Conservation (phyloP, 1,139 yeast species). For the Taphrina flavorubra region DNA sequence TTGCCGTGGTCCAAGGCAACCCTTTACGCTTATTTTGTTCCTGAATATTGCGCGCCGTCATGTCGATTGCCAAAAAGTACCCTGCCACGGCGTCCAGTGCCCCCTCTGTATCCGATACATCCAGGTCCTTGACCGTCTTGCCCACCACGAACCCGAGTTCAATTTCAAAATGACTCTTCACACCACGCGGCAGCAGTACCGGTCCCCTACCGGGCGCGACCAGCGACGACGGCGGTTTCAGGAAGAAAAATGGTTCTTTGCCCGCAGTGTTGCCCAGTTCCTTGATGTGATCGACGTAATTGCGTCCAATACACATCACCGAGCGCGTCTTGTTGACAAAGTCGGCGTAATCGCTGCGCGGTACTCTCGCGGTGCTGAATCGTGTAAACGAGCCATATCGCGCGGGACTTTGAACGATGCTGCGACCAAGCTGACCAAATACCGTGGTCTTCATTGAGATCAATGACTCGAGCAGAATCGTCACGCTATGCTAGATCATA, state of each 20-base stretch:
- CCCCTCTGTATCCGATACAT: constrained; percentile 60
- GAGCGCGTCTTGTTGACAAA: constrained; percentile 56
- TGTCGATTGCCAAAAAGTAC: constrained; percentile 84
- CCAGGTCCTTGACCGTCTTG: constrained; percentile 66
- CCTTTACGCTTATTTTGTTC: constrained; percentile 94
- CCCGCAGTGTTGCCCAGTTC: constrained; percentile 85
- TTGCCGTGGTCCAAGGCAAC: constrained; percentile 94
- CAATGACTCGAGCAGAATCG: too few species aligned
- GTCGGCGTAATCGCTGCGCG: neutral
- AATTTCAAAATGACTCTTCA: constrained; percentile 85
- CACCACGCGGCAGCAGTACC: constrained; percentile 80
- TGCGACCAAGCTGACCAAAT: too few species aligned
- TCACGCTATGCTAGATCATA: too few species aligned
- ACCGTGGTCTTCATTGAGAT: too few species aligned
- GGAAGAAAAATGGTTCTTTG: constrained; percentile 78
- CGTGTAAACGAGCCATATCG: neutral
- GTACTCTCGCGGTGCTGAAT: constrained; percentile 1
- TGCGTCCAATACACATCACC: constrained; percentile 89
- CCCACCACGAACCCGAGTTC: constrained; percentile 83
- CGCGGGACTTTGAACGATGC: too few species aligned
- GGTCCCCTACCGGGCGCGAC: constrained; percentile 70
- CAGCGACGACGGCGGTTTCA: constrained; percentile 68
- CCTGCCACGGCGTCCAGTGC: constrained; percentile 73
- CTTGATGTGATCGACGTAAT: constrained; percentile 79
- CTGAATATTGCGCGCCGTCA: constrained; percentile 96